phyloP scores from a whole-genome alignment of 2,329 filamentous ascomycete species.

The Colletotrichum plurivorum region DNA sequence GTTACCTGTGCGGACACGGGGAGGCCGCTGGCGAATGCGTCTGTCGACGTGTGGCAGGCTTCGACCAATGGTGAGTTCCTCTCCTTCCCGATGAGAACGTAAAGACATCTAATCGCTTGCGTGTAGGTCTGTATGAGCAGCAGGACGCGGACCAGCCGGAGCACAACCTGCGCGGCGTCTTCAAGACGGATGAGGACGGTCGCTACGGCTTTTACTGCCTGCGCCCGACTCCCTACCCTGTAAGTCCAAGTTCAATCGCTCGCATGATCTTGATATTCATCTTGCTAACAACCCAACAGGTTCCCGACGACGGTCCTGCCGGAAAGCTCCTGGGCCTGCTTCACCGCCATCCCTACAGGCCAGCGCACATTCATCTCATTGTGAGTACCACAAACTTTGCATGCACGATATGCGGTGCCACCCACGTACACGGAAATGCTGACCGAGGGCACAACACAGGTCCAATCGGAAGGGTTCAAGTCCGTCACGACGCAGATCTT shows the following conservation, averaged over 20 bases:
- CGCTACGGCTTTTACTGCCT: conserved; percentile 71
- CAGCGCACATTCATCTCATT: conserved; percentile 74
- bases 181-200: conserved; percentile 74
- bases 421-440: too few species aligned
- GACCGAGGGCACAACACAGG: conserved; percentile 13
- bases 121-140: conserved; percentile 66
- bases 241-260: conserved; percentile 15
- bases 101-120: conserved; percentile 22
- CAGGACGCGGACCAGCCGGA: conserved; percentile 74
- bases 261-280: fast-evolving
- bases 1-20: conserved; percentile 71
- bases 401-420: too few species aligned
- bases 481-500: conserved; percentile 83
- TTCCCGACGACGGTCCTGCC: conserved; percentile 66
- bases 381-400: conserved; percentile 47
- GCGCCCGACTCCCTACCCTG: conserved; percentile 63
- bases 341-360: conserved; percentile 69
- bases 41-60: conserved; percentile 85
- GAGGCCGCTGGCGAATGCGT: conserved; percentile 74
- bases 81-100: too few species aligned
- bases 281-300: conserved; percentile 33
- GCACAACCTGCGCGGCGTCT: conserved; percentile 77
- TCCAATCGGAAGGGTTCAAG: conserved; percentile 71
- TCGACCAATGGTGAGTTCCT: conserved; percentile 74
- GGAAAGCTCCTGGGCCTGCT: conserved; percentile 66